Base-by-base conservation (phyloP, 805 yeast species). In the Monosporozyma siamensis region DNA sequence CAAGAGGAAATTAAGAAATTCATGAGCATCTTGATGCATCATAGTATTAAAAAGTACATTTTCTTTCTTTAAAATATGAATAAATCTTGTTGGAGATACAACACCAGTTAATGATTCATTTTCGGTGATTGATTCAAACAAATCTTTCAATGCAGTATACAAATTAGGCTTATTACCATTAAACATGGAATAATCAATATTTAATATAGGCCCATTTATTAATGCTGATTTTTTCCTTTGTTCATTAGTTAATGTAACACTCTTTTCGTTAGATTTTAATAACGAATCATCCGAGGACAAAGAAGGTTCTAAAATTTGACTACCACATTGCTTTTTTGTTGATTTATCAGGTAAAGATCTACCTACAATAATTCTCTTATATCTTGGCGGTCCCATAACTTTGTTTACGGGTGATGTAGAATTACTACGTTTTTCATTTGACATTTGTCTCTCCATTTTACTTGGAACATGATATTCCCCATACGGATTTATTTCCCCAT, bases 1-100 rank as follows among this genome's bases (percentile, higher is more conserved):
- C 41, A 92, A 67, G 48, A 89, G 60, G 56, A 85, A 89, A 60
- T 89, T 89, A 56, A 89, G 72, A 61, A 92, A 90, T 64, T 90
- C 98, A 64, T 90, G 98, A 8, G 97, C 97, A 68, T 90, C 98
- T 58, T 90, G 98, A 61, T 90, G 98, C 95, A 87, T 89, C 38
- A 85, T 80, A 44, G 86, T 82, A 48, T 95, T 70, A 62, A 92
- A 90, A 53, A 90, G 68, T 52, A 80, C 87, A 61, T 90, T 92
- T 48, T 85, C 89, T 43, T 74, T 74, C 59, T 87, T 90, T 41
- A 90, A 67, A 40, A 82, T 80, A 36, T 78, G 81, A 34, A 92
- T 75, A 42, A 92, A 74, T 49, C 75, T 72, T 22, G 70, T 66
- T 0, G 97, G 96, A 1, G 95, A 82, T 0, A 87, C 88, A 2